phyloP scores from a whole-genome alignment of 192 early-diverging fungal species.

The Mortierella alpina region DNA sequence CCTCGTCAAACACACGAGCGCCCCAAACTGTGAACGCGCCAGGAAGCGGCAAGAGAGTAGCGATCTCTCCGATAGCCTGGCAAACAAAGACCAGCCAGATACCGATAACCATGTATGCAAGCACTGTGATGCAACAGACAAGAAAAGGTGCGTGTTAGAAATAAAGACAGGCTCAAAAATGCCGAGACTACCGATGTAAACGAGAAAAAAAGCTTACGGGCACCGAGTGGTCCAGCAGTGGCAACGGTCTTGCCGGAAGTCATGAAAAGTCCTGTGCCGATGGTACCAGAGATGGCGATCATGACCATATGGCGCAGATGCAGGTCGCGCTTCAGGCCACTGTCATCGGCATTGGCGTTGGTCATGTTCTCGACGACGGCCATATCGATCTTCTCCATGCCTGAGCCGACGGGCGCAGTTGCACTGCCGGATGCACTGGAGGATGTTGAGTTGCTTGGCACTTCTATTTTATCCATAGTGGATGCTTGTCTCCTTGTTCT shows the following conservation, averaged over 20 bases:
- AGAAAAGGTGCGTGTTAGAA: no score
- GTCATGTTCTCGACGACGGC: conserved; percentile 17
- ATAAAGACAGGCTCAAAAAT: neutral
- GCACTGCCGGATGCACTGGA: neutral
- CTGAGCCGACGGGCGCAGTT: neutral
- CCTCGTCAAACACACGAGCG: conserved; percentile 81
- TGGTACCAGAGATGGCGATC: conserved; percentile 55
- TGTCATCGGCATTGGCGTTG: conserved; percentile 3
- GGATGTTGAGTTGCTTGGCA: neutral
- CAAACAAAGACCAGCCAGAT: conserved; percentile 43
- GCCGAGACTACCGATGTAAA: neutral
- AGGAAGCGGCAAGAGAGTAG: conserved; percentile 80
- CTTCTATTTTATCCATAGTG: neutral
- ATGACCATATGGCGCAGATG: conserved; percentile 71
- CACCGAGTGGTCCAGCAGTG: conserved; percentile 41
- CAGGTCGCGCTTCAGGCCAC: conserved; percentile 46
- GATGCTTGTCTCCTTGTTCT: neutral
- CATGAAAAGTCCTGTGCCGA: conserved; percentile 41
- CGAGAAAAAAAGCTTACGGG: conserved; percentile 34
- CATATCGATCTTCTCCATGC: conserved; percentile 13
- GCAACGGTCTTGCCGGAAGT: conserved; percentile 42
- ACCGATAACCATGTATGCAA: conserved; percentile 41
- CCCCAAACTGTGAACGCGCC: conserved; percentile 82
- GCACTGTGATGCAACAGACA: neutral
- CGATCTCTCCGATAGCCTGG: conserved; percentile 82